phyloP scores from a whole-genome alignment of 257 asterid genomes.

The Nicotiana knightiana region DNA sequence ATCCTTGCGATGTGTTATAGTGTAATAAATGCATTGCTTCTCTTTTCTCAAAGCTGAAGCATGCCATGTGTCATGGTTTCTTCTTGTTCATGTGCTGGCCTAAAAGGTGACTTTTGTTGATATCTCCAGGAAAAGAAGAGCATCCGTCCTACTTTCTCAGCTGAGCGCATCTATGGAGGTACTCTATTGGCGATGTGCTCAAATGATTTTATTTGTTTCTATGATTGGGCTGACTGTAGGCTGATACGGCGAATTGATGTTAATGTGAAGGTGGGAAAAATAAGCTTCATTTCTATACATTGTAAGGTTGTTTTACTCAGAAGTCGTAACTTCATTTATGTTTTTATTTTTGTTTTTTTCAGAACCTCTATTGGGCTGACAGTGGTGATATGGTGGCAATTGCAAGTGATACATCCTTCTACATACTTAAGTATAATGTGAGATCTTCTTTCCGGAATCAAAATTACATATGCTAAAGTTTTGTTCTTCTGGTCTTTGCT shows the following conservation, averaged over 20 bases:
- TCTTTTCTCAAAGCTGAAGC: neutral
- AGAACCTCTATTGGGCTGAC: constrained; percentile 97
- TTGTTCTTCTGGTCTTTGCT: neutral
- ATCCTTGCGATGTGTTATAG: neutral
- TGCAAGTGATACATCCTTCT: constrained; percentile 77
- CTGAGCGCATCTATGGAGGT: constrained; percentile 86
- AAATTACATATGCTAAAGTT: neutral
- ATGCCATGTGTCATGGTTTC: neutral
- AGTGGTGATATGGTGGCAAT: constrained; percentile 84
- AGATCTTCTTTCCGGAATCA: constrained; percentile 4
- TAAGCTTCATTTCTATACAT: constrained; percentile 4
- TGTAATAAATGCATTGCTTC: neutral
- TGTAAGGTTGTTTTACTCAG: constrained; percentile 3
- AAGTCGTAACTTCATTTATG: constrained; percentile 6
- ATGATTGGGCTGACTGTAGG: constrained; percentile 94
- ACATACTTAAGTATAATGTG: constrained; percentile 76
- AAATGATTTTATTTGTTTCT: constrained; percentile 82
- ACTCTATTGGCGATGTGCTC: constrained; percentile 80
- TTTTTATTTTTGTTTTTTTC: constrained; percentile 17
- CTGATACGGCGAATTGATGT: constrained; percentile 89
- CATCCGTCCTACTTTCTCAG: constrained; percentile 92
- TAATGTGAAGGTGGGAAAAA: constrained; percentile 65
- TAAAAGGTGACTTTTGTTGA: constrained; percentile 12
- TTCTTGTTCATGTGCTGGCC: constrained; percentile 4
- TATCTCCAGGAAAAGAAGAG: constrained; percentile 89